These are phyloP conservation scores for Vachellia pachyceras DNA, from an alignment of 306 rosid species.

Conservation along the genomic window DNA sequence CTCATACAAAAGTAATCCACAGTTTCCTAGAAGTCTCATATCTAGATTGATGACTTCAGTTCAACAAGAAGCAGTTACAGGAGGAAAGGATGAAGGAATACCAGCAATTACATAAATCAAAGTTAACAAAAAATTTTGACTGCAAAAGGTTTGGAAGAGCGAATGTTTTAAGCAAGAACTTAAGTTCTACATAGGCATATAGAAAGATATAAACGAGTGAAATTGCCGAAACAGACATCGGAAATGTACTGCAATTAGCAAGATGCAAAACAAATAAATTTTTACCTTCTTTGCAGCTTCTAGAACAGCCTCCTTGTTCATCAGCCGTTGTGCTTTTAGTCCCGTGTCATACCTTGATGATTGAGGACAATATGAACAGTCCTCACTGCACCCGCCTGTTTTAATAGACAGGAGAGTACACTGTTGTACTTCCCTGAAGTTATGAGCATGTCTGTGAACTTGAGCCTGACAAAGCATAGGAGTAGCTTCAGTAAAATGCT, in stretches of 20 bases:
- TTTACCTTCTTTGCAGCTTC: conserved; percentile 77
- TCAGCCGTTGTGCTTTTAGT: conserved; percentile 74
- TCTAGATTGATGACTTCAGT: not conserved
- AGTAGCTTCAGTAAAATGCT: conserved; percentile 1
- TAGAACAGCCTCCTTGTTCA: conserved; percentile 81
- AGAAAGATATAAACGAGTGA: not conserved
- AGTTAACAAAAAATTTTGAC: not conserved
- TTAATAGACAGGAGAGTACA: conserved; percentile 94
- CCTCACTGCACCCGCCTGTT: conserved; percentile 99
- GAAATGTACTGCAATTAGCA: conserved; percentile 21
- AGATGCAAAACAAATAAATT: conserved; percentile 26
- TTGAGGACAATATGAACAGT: conserved; percentile 96
- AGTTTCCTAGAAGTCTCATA: not conserved
- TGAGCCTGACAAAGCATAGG: conserved; percentile 66
- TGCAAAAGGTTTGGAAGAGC: not conserved
- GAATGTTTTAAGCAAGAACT: not conserved
- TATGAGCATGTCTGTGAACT: conserved; percentile 93
- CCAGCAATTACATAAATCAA: not conserved
- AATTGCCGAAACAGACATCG: not conserved
- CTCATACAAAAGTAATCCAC: not conserved
- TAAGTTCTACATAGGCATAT: not conserved
- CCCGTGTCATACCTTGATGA: conserved; percentile 92
- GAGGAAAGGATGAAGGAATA: not conserved
- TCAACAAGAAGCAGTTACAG: not conserved
- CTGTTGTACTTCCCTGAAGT: conserved; percentile 96